Evolutionary conservation across 208 protist genomes (phyloP).

Genomic region (Porcisia deanei): DNA sequence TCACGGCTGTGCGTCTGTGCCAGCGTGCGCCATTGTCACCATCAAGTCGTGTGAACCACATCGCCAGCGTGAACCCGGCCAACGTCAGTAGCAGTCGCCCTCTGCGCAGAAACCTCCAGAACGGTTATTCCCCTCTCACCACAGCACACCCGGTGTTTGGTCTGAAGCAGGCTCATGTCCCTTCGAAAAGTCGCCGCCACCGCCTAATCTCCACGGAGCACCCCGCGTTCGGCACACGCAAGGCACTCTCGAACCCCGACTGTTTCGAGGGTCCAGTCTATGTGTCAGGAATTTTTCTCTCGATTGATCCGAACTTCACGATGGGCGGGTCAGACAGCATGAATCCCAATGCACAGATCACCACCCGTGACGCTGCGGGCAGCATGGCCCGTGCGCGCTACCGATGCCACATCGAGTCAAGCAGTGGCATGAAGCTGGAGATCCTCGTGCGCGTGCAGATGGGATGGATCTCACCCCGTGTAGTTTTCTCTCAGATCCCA

Average conservation of each 20-base stretch:
- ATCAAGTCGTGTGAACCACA: slow-evolving; percentile 9
- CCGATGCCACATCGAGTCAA: slow-evolving; percentile 65
- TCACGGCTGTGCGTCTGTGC: background rate
- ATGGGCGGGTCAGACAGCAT: slow-evolving; percentile 55
- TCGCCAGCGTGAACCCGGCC: slow-evolving; percentile 38
- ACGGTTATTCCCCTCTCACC: slow-evolving; percentile 45
- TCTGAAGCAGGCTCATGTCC: slow-evolving; percentile 54
- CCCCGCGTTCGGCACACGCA: slow-evolving; percentile 66
- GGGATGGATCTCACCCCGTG: slow-evolving; percentile 86
- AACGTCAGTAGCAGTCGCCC: slow-evolving; percentile 26
- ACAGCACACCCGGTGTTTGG: slow-evolving; percentile 77
- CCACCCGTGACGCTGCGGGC: slow-evolving; percentile 64
- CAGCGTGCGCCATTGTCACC: background rate
- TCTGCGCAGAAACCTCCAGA: slow-evolving; percentile 29
- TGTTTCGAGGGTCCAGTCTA: slow-evolving; percentile 66
- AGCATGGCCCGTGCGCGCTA: slow-evolving; percentile 79
- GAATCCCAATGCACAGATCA: slow-evolving; percentile 88
- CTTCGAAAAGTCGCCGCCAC: slow-evolving; percentile 17
- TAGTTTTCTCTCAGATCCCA: slow-evolving; percentile 70
- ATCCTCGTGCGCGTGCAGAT: slow-evolving; percentile 76
- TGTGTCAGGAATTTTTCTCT: slow-evolving; percentile 84
- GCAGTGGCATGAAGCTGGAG: slow-evolving; percentile 74
- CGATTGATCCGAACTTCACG: slow-evolving; percentile 73
- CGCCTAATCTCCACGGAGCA: slow-evolving; percentile 70
- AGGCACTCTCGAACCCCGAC: slow-evolving; percentile 44